Base-by-base conservation (phyloP, 306 rosid genomes). In the Sophora flavescens region DNA sequence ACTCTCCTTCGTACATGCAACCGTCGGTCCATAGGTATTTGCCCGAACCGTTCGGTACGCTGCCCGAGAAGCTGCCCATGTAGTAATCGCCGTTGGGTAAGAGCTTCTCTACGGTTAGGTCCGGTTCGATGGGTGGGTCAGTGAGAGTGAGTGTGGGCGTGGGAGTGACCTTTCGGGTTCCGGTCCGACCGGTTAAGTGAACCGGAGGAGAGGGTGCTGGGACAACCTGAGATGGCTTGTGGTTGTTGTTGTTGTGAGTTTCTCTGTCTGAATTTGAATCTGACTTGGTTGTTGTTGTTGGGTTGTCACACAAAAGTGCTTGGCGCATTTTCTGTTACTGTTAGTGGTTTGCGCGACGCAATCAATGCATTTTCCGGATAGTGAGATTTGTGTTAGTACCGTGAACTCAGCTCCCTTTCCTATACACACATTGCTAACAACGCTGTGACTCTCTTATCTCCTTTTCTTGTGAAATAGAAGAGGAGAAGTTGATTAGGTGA, bases 11-110 rank as follows among this genome's bases (percentile, higher is more conserved):
- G 80, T 96, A 92, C 96, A 93, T 87, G 79, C 98, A 96, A 4
- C 99, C 98, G 81, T 96, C 99, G 0, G 74, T 82, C 99, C 99
- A 96, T 33, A 89, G 56, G 47, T 96, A 96, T 77, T 93, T 96
- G 1, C 99, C 98, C 28, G 94, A 96, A 82, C 99, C 98, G 79
- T 88, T 81, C 0, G 98, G 99, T 30, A 69, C 84, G 68, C 78
- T 84, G 0, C 89, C 90, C 10, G 87, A 86, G 84, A 91, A 96
- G 73, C 83, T 86, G 1, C 99, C 99, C 79, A 87, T 85, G 87
- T 91, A 96, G 16, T 87, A 89, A 89, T 96, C 98, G 10, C 97
- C 99, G 89, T 93, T 91, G 0, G 96, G 89, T 0, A 96, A 81
- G 3, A 47, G 80, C 71, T 74, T 82, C 86, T 92, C 89, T 0